Base-by-base conservation (phyloP, 2,329 filamentous ascomycete species). In the Domatiomyces globalis region DNA sequence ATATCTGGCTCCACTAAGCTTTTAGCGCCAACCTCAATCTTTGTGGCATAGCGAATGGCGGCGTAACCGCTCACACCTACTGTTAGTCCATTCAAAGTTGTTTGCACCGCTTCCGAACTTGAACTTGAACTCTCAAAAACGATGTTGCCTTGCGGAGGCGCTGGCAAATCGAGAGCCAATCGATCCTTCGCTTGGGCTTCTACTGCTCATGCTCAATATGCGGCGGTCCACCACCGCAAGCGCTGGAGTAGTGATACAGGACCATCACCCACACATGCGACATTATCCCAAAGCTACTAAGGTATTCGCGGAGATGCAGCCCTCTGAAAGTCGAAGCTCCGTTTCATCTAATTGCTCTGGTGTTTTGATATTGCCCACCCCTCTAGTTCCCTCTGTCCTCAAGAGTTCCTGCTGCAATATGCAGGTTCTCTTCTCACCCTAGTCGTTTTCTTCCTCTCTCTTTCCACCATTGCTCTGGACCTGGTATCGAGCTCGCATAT, bases 331-430 rank as follows among this genome's bases (percentile, higher is more conserved):
- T 43, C 47, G 49, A 49, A 36, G 51, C 36, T 52, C 20, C 18
- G 46, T 49, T 49, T 49, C 51, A 52, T 45, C 17, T 43, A 12
- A 4, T 15, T 39, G 10, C 12, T 39, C 33, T 39, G 33, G 33
- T 39, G 33, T 39, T 39, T 39, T 39, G 33, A 39, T 15, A 39
- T 39, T 33, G 29, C 29, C 29, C 2, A 3, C 29, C 33, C 12
- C 12, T 15, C 33, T 15, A 18, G 33, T 49, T 49, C 36, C 29
- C 17, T 46, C 20, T 49, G 47, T 27, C 46, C 48, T 48, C 49
- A 54, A 48, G 43, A 36, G 33, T 33, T 49, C 50, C 43, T 49
- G 48, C 48, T 49, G 18, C 52, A 54, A 54, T 51, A 49, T 49
- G 44, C 51, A 44, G 43, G 46, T 25, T 45, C 43, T 49, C 49